Evolutionary conservation across 164 flowering plant genomes (phyloP), one percentile per base, ranked within the genome.

Genomic region (Nelumbo lutea): DNA sequence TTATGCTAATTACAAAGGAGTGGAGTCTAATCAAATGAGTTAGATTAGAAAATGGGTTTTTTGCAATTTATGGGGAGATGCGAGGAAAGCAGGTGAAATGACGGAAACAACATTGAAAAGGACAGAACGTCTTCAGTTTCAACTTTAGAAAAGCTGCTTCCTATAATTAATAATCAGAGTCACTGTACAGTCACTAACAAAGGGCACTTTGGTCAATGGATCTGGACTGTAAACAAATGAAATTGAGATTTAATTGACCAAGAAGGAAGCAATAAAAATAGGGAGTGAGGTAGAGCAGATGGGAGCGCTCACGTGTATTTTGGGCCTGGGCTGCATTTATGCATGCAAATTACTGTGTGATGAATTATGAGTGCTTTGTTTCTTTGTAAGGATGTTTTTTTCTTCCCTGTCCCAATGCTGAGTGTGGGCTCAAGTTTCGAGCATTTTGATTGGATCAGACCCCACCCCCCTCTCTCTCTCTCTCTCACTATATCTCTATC

Each of bases 311-410:
- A 77, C 83, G 79, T 77, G 79, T 67, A 66, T 42, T 61, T 61
- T 69, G 73, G 81, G 66, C 15, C 69, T 59, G 70, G 76, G 72
- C 66, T 74, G 73, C 72, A 78, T 79, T 64, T 82, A 71, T 82
- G 84, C 87, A 83, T 83, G 89, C 80, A 82, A 80, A 59, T 78
- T 74, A 81, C 83, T 64, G 78, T 82, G 55, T 9, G 72, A 64
- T 82, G 81, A 81, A 78, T 85, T 77, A 81, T 83, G 81, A 80
- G 76, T 69, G 63, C 27, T 81, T 85, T 79, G 83, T 79, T 78
- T 80, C 68, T 73, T 78, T 74, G 80, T 67, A 77, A 74, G 80
- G 76, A 79, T 77, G 71, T 73, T 77, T 79, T 81, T 51, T 72
- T 67, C 61, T 56, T 27, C 27, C 27, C 71, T 70, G 73, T 71